Evolutionary conservation across 768 basidiomycete genomes (phyloP).

Genomic region (Tephrocybe sp.): DNA sequence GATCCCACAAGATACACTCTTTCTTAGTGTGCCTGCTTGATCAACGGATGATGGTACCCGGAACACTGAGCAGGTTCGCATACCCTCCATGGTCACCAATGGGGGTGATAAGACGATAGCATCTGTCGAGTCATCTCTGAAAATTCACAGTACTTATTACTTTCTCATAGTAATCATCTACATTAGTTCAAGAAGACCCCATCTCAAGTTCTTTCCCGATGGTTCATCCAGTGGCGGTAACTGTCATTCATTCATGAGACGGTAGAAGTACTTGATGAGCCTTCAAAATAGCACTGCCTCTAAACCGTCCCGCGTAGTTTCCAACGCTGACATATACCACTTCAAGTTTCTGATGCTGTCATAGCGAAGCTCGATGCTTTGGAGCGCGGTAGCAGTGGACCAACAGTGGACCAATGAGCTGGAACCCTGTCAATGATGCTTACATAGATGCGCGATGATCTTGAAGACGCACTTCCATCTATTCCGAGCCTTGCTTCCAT

Average conservation of each 20-base stretch:
- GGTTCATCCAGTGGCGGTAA: slow-evolving; percentile 85
- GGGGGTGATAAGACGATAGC: slow-evolving; percentile 11
- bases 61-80: no score
- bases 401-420: slow-evolving; percentile 67
- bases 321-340: slow-evolving; percentile 74
- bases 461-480: no score
- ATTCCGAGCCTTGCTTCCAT: no score
- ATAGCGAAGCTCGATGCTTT: slow-evolving; percentile 64
- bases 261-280: no score
- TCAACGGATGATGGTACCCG: no score
- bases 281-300: no score
- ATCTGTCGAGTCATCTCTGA: slow-evolving; percentile 40
- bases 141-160: slow-evolving; percentile 14
- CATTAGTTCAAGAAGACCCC: slow-evolving; percentile 54
- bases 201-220: slow-evolving; percentile 81
- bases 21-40: no score
- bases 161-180: neutral
- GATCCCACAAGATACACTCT: slow-evolving; percentile 55
- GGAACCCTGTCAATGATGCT: slow-evolving; percentile 85
- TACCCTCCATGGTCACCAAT: slow-evolving; percentile 54
- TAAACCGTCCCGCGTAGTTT: slow-evolving; percentile 62
- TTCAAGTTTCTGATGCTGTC: slow-evolving; percentile 68
- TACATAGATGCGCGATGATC: no score
- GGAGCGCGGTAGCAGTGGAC: no score
- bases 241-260: no score